Conservation (phyloP, 202 grass and related monocot species). For the Dendrocalamus latiflorus region DNA sequence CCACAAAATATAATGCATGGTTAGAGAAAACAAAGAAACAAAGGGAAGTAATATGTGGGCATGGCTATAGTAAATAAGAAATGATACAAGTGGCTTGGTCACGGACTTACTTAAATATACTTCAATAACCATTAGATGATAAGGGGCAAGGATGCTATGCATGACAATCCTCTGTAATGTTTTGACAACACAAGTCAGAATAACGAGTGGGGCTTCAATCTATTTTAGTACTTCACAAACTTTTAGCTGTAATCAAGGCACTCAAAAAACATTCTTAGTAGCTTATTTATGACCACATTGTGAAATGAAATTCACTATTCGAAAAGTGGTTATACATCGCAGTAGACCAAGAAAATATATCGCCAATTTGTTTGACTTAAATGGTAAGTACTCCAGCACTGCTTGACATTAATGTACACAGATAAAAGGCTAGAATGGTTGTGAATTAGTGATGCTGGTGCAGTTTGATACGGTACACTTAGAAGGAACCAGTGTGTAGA, state of each 20-base stretch:
- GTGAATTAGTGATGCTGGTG: not conserved
- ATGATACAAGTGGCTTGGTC: not conserved
- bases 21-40: not conserved
- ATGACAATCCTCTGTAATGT: not conserved
- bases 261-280: not conserved
- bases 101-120: not conserved
- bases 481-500: too few species aligned
- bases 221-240: not conserved
- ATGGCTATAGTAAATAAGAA: not conserved
- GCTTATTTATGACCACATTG: not conserved
- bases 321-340: not conserved
- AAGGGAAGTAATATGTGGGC: not conserved
- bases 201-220: not conserved
- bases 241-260: not conserved
- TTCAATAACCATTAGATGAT: not conserved
- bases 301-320: not conserved
- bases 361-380: not conserved
- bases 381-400: not conserved
- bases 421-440: not conserved
- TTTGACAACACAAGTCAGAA: not conserved
- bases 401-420: not conserved
- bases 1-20: not conserved
- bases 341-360: not conserved
- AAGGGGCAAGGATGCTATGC: not conserved
- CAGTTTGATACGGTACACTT: conserved; percentile 1